Evolutionary conservation across 306 rosid genomes (phyloP), one percentile per base, ranked within the genome.

Genomic region (Vachellia pachyceras): DNA sequence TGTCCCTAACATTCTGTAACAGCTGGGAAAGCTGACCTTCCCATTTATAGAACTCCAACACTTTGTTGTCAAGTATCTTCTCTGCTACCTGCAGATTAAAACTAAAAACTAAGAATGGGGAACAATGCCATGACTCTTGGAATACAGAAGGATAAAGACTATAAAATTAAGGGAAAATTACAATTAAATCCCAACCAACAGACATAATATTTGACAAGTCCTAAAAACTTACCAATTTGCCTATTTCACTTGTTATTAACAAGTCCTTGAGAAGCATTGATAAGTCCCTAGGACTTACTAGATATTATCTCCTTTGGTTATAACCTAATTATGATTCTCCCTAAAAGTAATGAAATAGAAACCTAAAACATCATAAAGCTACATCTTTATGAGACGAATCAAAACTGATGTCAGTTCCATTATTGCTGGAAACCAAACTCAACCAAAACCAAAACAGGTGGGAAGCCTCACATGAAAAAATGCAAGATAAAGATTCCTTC

Each of bases 1-100:
- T 95, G 75, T 91, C 97, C 78, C 97, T 89, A 61, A 95, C 98
- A 46, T 89, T 90, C 90, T 91, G 96, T 81, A 95, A 82, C 80
- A 95, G 54, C 61, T 88, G 88, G 29, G 90, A 77, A 81, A 95
- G 96, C 41, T 95, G 90, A 25, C 96, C 92, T 3, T 95, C 98
- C 99, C 99, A 95, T 84, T 91, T 89, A 82, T 95, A 95, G 80
- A 95, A 95, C 84, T 93, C 97, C 89, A 95, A 77, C 76, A 77
- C 97, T 65, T 91, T 90, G 68, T 81, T 84, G 81, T 95, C 49
- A 1, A 95, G 95, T 74, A 95, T 84, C 89, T 85, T 86, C 76
- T 87, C 90, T 29, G 97, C 90, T 57, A 90, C 94, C 97, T 92
- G 84, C 17, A 69, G 17, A 35, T 33, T 33, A 63, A 29, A 63